A percentile compares a stretch with the other conserved stretches of the same genome.
These are phyloP conservation scores for Sarocladiaceae sp. DNA, from an alignment of 2,329 filamentous ascomycete genomes.

Conservation along the genomic window DNA sequence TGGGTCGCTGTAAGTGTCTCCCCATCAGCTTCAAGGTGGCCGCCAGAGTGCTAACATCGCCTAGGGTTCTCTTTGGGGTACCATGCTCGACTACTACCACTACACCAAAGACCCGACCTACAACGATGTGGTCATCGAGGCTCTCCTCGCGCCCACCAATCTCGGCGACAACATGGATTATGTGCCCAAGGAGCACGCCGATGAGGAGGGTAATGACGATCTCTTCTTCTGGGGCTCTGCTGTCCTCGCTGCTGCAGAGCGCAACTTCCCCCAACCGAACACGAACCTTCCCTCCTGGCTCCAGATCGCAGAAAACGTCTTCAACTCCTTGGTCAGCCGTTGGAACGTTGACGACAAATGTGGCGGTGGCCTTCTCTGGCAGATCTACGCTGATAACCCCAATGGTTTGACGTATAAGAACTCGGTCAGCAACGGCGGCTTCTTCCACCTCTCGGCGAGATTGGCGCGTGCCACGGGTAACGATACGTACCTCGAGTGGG, in stretches of 20 bases:
- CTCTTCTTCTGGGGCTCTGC: slow-evolving; percentile 69
- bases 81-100: slow-evolving; percentile 64
- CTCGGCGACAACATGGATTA: slow-evolving; percentile 52
- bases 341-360: slow-evolving; percentile 62
- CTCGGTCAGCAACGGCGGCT: slow-evolving; percentile 45
- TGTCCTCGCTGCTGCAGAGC: slow-evolving; percentile 61
- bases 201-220: slow-evolving; percentile 68
- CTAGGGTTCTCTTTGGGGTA: slow-evolving; percentile 60
- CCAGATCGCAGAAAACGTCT: slow-evolving; percentile 62
- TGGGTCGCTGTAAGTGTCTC: no score
- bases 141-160: slow-evolving; percentile 48
- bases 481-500: slow-evolving; percentile 48
- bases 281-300: slow-evolving; percentile 54
- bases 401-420: slow-evolving; percentile 81
- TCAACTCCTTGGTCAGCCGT: slow-evolving; percentile 61
- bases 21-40: no score
- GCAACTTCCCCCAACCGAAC: slow-evolving; percentile 58
- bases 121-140: slow-evolving; percentile 52
- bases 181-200: slow-evolving; percentile 48
- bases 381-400: slow-evolving; percentile 68
- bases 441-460: slow-evolving; percentile 48
- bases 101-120: slow-evolving; percentile 58
- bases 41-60: no score
- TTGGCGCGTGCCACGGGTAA: slow-evolving; percentile 57
- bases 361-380: slow-evolving; percentile 70